Conservation (phyloP, 345 rosid genomes). For the Zanthoxylum bungeanum region DNA sequence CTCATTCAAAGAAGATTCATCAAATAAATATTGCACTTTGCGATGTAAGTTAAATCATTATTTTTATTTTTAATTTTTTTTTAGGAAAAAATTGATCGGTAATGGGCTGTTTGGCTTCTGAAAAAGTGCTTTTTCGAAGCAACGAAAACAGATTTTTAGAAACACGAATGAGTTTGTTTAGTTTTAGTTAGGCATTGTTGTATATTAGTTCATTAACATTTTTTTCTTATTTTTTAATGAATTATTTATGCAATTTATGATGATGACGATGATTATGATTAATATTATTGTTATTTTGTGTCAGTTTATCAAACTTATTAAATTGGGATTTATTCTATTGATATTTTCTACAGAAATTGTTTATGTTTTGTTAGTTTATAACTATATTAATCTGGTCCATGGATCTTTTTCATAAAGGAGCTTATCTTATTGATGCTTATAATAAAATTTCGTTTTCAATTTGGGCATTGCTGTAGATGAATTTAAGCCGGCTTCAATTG, state of each 20-base stretch:
- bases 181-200: not conserved
- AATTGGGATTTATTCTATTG: not conserved
- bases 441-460: not conserved
- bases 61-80: not conserved
- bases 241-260: not conserved
- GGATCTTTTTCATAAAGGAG: too few relatives aligned
- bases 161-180: not conserved
- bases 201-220: not conserved
- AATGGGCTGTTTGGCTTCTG: not conserved
- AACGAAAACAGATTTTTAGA: not conserved
- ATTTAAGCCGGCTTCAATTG: slow-evolving; percentile 87
- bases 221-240: not conserved
- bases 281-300: not conserved
- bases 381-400: too few relatives aligned
- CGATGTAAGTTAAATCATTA: slow-evolving; percentile 42
- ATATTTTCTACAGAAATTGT: too few relatives aligned
- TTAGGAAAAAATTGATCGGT: not conserved
- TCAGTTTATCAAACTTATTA: not conserved
- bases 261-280: too few relatives aligned
- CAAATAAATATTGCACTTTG: slow-evolving; percentile 65
- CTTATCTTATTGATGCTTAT: not conserved
- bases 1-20: slow-evolving; percentile 55
- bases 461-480: slow-evolving; percentile 45
- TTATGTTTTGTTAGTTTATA: too few relatives aligned
- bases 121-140: not conserved